A percentile compares a stretch with the other conserved stretches of the same genome.
Evolutionary conservation across 225 moss, liverwort and hornwort genomes (phyloP).

Genomic region (Rhytidiadelphus loreus): DNA sequence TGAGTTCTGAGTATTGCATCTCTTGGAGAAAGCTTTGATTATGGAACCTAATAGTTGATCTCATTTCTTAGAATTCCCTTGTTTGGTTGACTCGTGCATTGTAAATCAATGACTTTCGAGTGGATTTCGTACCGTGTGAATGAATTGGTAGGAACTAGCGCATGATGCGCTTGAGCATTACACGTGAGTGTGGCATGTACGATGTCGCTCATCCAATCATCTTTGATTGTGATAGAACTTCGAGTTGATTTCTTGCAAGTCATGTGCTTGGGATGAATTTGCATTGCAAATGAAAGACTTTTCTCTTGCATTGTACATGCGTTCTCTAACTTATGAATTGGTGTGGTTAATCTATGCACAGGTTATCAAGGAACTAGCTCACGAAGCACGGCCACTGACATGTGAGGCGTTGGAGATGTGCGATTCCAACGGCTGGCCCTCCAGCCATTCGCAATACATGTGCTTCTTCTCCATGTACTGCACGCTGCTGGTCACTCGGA

Average conservation of each 20-base stretch:
- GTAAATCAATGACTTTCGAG: neutral
- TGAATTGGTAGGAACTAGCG: slow-evolving; percentile 13
- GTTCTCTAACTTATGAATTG: neutral
- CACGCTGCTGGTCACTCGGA: slow-evolving; percentile 53
- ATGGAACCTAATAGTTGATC: neutral
- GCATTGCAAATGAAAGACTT: neutral
- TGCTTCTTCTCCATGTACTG: slow-evolving; percentile 78
- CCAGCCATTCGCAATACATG: slow-evolving; percentile 96
- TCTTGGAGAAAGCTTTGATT: neutral
- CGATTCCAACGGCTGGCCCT: slow-evolving; percentile 94
- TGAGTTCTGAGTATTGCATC: neutral
- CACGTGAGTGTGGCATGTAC: neutral
- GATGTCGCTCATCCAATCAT: neutral
- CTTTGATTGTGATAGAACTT: neutral
- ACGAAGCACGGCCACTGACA: slow-evolving; percentile 81
- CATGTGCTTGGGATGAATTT: neutral
- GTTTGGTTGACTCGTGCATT: neutral
- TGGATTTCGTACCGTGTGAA: neutral
- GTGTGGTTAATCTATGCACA: neutral
- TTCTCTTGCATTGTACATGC: neutral
- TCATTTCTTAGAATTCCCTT: neutral
- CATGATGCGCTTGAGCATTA: slow-evolving; percentile 2
- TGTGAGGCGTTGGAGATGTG: slow-evolving; percentile 93
- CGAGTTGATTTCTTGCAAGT: neutral
- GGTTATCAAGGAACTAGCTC: slow-evolving; percentile 65